phyloP scores from a whole-genome alignment of 176 grass and related monocot species.

The Zizania latifolia region DNA sequence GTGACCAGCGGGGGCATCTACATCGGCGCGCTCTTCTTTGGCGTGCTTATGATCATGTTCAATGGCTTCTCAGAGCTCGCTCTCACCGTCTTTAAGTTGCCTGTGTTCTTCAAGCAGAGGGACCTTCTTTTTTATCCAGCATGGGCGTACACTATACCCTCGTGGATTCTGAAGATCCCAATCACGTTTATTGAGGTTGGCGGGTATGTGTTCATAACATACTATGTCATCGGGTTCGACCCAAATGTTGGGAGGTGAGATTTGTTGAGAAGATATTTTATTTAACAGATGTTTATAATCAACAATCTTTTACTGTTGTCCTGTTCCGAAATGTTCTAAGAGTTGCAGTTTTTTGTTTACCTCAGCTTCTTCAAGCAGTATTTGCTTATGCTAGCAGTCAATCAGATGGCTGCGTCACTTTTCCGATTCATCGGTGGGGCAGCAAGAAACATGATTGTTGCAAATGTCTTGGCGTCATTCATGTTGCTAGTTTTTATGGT shows the following conservation, averaged over 20 bases:
- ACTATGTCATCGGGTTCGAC: slow-evolving; percentile 91
- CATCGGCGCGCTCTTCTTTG: slow-evolving; percentile 67
- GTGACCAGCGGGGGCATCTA: slow-evolving; percentile 46
- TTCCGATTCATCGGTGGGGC: slow-evolving; percentile 69
- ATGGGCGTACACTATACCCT: slow-evolving; percentile 79
- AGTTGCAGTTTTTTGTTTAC: neutral
- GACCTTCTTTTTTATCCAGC: slow-evolving; percentile 89
- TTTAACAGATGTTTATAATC: neutral
- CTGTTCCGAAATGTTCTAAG: slow-evolving; percentile 20
- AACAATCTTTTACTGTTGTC: neutral
- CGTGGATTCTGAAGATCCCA: slow-evolving; percentile 86
- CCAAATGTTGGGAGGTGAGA: slow-evolving; percentile 74
- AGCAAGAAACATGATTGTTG: slow-evolving; percentile 63
- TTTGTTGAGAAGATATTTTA: slow-evolving; percentile 8
- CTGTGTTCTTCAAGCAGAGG: slow-evolving; percentile 94
- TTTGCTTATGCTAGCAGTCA: slow-evolving; percentile 49
- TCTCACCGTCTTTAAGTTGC: slow-evolving; percentile 62
- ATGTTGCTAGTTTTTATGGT: slow-evolving; percentile 62
- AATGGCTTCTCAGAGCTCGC: slow-evolving; percentile 77
- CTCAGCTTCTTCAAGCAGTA: slow-evolving; percentile 88
- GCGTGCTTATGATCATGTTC: slow-evolving; percentile 71
- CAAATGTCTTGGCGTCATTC: slow-evolving; percentile 75
- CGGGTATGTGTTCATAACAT: slow-evolving; percentile 69
- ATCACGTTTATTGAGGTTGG: slow-evolving; percentile 73
- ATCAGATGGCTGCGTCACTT: slow-evolving; percentile 64